Evolutionary conservation across 192 early-diverging fungal genomes (phyloP), one percentile per base, ranked within the genome.

Genomic region (Endogone sp.): DNA sequence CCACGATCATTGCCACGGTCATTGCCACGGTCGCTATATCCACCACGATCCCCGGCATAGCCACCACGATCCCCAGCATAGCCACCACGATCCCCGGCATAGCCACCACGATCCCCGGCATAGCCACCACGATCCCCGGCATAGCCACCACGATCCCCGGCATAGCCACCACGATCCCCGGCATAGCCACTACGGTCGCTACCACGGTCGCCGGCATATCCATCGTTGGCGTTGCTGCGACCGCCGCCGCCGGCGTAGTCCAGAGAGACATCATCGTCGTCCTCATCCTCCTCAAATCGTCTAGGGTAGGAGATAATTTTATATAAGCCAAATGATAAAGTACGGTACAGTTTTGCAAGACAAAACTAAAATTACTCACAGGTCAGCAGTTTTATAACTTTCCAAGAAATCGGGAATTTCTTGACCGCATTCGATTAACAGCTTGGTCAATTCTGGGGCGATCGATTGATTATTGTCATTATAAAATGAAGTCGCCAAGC

Each of bases 361-460:
- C 37, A 11, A 11, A 16, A 49, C 16, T 49, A 6, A 49, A 49
- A 30, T 30, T 73, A 67, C 76, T 75, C 75, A 81, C 79, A 76
- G 27, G 23, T 75, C 62, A 3, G 26, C 60, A 0, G 73, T 24
- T 49, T 24, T 69, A 31, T 71, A 84, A 2, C 31, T 29, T 30
- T 78, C 26, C 62, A 88, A 65, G 63, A 89, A 89, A 29, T 79
- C 72, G 16, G 87, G 87, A 44, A 89, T 68, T 24, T 89, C 85
- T 69, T 89, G 87, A 6, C 77, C 62, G 56, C 83, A 84, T 62
- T 89, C 87, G 6, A 77, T 16, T 24, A 89, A 60, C 26, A 89
- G 28, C 64, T 83, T 86, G 4, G 81, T 76, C 62, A 89, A 62
- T 20, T 83, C 75, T 3, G 70, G 54, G 3, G 85, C 85, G 23